phyloP scores from a whole-genome alignment of 129 eudicot genomes.

The Silybum marianum region DNA sequence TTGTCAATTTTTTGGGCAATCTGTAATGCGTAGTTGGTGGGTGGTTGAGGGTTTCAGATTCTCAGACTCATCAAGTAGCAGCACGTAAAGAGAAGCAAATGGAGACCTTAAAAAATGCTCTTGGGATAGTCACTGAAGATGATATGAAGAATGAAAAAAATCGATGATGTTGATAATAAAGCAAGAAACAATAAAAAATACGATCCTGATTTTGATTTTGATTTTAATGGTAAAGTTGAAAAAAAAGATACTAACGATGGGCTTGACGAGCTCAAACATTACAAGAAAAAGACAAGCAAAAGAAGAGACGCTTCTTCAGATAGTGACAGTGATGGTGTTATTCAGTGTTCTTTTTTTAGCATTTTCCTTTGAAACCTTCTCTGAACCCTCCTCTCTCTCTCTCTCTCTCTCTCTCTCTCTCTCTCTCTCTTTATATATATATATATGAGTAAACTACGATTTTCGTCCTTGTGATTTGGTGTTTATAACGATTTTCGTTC shows the following conservation, averaged over 20 bases:
- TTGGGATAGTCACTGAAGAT: conserved; percentile 57
- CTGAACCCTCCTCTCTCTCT: too few relatives aligned
- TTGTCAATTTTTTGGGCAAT: not conserved
- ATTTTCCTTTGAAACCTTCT: too few relatives aligned
- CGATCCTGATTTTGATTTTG: conserved; percentile 21
- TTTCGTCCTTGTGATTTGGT: too few relatives aligned
- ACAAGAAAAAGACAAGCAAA: conserved; percentile 40
- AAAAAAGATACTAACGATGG: conserved; percentile 41
- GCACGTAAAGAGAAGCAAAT: conserved; percentile 91
- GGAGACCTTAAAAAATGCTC: conserved; percentile 84
- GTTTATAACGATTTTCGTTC: too few relatives aligned
- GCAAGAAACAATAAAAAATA: conserved; percentile 7
- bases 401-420: too few relatives aligned
- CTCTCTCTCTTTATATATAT: too few relatives aligned
- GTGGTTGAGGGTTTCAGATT: conserved; percentile 67
- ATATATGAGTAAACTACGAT: too few relatives aligned
- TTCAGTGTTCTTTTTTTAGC: too few relatives aligned
- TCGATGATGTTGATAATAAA: conserved; percentile 36
- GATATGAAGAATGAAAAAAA: conserved; percentile 41
- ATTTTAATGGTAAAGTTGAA: conserved; percentile 26
- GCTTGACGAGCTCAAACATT: conserved; percentile 26
- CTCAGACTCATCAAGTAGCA: conserved; percentile 94
- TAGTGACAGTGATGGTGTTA: conserved; percentile 32
- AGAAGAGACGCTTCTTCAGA: conserved; percentile 45
- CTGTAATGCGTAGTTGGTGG: not conserved